Conservation (phyloP, 257 asterid species). For the Primulina tabacum region DNA sequence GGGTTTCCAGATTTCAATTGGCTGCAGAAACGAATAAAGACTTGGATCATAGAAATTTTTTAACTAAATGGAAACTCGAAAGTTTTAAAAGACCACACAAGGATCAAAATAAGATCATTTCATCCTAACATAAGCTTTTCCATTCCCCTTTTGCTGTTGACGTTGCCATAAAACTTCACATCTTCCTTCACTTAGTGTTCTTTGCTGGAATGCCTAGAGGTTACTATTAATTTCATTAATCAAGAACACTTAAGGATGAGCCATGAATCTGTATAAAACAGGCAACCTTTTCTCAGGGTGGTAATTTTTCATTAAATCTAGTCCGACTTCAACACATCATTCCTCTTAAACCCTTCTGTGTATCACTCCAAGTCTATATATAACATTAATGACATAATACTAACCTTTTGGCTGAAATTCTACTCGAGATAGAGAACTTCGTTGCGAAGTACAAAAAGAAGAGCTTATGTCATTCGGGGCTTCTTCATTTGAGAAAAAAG, state of each 20-base stretch:
- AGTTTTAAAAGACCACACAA: neutral
- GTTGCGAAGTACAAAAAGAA: neutral
- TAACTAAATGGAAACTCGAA: neutral
- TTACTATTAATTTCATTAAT: neutral
- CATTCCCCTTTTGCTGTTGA: neutral
- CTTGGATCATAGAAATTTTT: neutral
- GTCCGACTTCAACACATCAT: no score
- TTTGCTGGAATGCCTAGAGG: neutral
- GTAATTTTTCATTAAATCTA: neutral
- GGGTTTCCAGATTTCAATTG: neutral
- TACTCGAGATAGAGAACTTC: neutral
- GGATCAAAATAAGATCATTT: no score
- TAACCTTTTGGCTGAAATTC: neutral
- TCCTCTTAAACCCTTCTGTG: neutral
- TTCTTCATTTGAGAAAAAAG: neutral
- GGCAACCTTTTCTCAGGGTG: neutral
- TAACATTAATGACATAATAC: neutral
- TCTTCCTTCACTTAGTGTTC: neutral
- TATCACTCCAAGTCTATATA: neutral
- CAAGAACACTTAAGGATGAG: neutral
- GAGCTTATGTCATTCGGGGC: neutral
- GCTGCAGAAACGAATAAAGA: neutral
- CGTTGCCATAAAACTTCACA: neutral
- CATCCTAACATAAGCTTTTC: neutral
- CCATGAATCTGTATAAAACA: neutral